Percentiles rank a stretch among this genome's conserved stretches.
Evolutionary conservation across 2,329 filamentous ascomycete species (phyloP).

Genomic region (Neofusicoccum parvum): DNA sequence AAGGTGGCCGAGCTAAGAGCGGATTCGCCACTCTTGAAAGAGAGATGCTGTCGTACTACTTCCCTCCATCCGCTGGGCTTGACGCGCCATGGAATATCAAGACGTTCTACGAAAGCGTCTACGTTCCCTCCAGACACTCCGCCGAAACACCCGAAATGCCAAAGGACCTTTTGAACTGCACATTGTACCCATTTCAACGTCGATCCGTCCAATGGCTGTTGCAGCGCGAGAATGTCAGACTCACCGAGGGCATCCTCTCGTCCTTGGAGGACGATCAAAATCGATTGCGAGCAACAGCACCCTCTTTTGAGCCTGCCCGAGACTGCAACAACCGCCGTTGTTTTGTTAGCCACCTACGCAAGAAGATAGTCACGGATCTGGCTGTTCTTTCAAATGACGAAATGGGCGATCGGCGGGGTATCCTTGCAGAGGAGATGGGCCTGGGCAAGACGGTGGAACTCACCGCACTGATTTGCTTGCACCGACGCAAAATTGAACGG

Average conservation of each 20-base stretch:
- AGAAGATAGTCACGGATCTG: conserved; percentile 57
- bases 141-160: conserved; percentile 34
- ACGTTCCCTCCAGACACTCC: conserved; percentile 56
- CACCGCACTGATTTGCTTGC: conserved; percentile 68
- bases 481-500: conserved; percentile 47
- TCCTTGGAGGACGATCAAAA: not conserved
- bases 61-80: not conserved
- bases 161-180: conserved; percentile 38
- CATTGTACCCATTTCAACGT: conserved; percentile 72
- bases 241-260: conserved; percentile 29
- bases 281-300: conserved; percentile 31
- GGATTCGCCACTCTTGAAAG: not conserved
- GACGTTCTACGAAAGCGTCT: conserved; percentile 71
- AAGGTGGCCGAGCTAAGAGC: not conserved
- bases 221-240: conserved; percentile 63
- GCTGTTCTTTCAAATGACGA: conserved; percentile 44
- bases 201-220: conserved; percentile 72
- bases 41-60: not conserved
- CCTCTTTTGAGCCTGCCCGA: conserved; percentile 48
- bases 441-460: conserved; percentile 80
- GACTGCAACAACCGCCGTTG: conserved; percentile 53
- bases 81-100: conserved; percentile 51
- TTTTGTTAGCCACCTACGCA: conserved; percentile 66
- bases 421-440: conserved; percentile 81
- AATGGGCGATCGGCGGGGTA: conserved; percentile 58